Evolutionary conservation across 768 basidiomycete species (phyloP), one percentile per base, ranked within the genome.

Genomic region (Pleurotus tuber-regium): DNA sequence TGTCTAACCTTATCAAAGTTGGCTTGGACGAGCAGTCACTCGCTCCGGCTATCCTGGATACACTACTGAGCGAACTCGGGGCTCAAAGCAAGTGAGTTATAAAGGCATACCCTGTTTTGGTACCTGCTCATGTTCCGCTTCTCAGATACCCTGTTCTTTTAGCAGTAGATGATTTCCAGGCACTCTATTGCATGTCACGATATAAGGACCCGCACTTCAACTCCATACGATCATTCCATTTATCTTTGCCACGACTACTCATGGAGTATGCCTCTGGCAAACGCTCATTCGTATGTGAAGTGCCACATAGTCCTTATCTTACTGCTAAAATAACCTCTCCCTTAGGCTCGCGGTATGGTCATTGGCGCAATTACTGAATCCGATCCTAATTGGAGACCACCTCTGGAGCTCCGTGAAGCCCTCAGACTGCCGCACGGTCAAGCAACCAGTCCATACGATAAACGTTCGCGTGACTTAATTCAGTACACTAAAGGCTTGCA

Each of bases 121-220:
- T n/a, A 10, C 41, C 7, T 4, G 11, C 4, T 21, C 41, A 5
- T 21, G 26, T 25, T 9, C 9, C 38, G 21, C 10, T 48, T 2
- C 44, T 8, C 53, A 93, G 91, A 38, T 71, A 75, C 59, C 92
- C 92, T 0, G 87, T 96, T 2, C 63, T 97, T 4, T 70, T 95
- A 25, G 93, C 92, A 0, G 73, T 95, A 1, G 94, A 97, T 57
- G 93, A 96, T 59, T 83, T 91, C 64, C 94, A 96, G 64, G 77
- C 90, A 0, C 66, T 97, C 21, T 92, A 89, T 60, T 73, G 79
- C 61, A 69, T 73, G 40, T 81, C 87, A 0, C 61, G 70, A 23
- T 95, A 95, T 68, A 80, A 83, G 21, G 84, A 90, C 51, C 87
- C 88, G 10, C 82, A 84, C 36, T 91, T 84, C 66, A 70, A 73